Base-by-base conservation (phyloP, 192 early-diverging fungal species). In the Coemansia sp. region DNA sequence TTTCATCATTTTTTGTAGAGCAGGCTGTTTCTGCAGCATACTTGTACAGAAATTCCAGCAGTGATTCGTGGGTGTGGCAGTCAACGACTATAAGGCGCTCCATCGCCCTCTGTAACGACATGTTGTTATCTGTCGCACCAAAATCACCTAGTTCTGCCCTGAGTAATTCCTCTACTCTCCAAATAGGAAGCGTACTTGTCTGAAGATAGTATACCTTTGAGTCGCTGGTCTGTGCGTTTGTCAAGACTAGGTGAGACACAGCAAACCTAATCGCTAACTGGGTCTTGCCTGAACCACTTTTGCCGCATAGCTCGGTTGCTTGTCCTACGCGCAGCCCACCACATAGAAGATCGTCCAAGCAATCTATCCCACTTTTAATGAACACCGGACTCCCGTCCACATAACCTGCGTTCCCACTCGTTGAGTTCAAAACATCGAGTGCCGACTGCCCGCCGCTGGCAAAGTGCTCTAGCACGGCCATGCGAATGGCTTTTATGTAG, bases 391-490 rank as follows among this genome's bases (percentile, higher is more conserved):
- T 32, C 20, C 39, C 32, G 39, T 17, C 22, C 40, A 20, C 43
- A n/a, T 12, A 5, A n/a, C n/a, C 38, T n/a, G 16, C 41, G 22
- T 10, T 19, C 25, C 2, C 17, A 13, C 22, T 12, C 4, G 20
- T 5, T 56, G 44, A 25, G 5, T 17, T 25, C 5, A 75, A 64
- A 37, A 81, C 51, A 32, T 63, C 70, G 6, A 62, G 39, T 2
- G 74, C 79, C 1, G 75, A 75, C 44, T 19, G 19, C 14, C 80
- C 80, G 0, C 71, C 32, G 19, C 69, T 56, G 5, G 80, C 69
- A 61, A 75, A 67, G 56, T 71, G 80, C 20, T 71, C 75, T 0
- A 77, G 68, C 7, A 83, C 80, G 0, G 59, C 68, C 69, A 76
- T 73, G 12, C 79, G 66, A 46, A 81, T 61, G 14, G 44, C 43